phyloP scores from a whole-genome alignment of 2,329 filamentous ascomycete genomes.

The Stemphylium vesicarium region DNA sequence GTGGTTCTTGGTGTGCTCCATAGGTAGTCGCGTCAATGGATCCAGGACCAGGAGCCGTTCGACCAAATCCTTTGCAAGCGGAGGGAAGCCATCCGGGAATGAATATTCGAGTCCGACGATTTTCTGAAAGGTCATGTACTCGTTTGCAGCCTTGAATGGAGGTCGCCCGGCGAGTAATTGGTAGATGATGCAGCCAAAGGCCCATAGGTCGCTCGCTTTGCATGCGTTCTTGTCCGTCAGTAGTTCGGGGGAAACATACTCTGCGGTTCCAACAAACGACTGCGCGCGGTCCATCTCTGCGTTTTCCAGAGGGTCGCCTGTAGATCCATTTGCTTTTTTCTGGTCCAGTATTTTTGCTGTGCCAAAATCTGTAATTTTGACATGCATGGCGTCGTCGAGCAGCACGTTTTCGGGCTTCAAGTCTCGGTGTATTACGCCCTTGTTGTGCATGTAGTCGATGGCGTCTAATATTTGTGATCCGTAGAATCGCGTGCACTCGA shows the following conservation, averaged over 20 bases:
- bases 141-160: conserved; percentile 93
- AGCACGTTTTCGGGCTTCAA: conserved; percentile 97
- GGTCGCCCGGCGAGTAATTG: conserved; percentile 94
- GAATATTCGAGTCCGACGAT: conserved; percentile 94
- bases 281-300: conserved; percentile 76
- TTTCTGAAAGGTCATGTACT: conserved; percentile 98
- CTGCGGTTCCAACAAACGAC: conserved; percentile 96
- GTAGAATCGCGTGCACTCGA: conserved; percentile 94
- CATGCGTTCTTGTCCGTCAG: conserved; percentile 95
- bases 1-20: conserved; percentile 97
- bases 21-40: conserved; percentile 79
- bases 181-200: conserved; percentile 97
- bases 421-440: conserved; percentile 95
- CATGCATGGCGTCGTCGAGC: conserved; percentile 92
- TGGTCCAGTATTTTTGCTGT: conserved; percentile 88
- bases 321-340: conserved; percentile 51
- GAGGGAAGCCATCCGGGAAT: conserved; percentile 87
- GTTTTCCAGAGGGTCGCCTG: conserved; percentile 60
- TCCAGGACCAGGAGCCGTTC: conserved; percentile 91
- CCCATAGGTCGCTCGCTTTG: conserved; percentile 97
- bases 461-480: conserved; percentile 94
- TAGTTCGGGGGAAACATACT: conserved; percentile 98
- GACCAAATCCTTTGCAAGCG: conserved; percentile 84
- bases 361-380: conserved; percentile 98
- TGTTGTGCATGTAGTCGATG: conserved; percentile 96